A percentile compares a stretch with the other conserved stretches of the same genome.
Evolutionary conservation across 768 basidiomycete species (phyloP).

Genomic region (Phlebiopsis gigantea): DNA sequence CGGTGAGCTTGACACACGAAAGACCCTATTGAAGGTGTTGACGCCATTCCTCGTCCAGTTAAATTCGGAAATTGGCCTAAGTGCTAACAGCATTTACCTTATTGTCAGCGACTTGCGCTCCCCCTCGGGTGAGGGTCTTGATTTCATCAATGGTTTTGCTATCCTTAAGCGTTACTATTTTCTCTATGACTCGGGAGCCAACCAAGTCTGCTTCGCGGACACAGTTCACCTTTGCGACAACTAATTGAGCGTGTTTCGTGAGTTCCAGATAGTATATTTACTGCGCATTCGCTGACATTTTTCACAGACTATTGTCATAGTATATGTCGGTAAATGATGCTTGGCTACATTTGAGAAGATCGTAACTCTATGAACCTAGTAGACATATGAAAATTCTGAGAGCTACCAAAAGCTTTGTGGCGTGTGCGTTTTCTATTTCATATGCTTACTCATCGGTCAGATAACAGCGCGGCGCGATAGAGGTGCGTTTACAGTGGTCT

Average conservation of each 20-base stretch:
- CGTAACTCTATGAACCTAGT: too few species aligned
- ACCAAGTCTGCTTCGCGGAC: slow-evolving; percentile 47
- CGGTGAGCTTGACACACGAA: background rate
- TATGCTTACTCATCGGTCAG: too few species aligned
- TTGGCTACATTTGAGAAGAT: too few species aligned
- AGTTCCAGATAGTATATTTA: too few species aligned
- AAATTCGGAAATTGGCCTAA: slow-evolving; percentile 20
- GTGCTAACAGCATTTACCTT: slow-evolving; percentile 15
- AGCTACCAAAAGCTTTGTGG: too few species aligned
- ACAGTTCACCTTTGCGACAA: slow-evolving; percentile 39
- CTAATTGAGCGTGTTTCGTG: slow-evolving; percentile 28
- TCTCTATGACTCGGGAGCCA: slow-evolving; percentile 7
- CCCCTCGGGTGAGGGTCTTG: slow-evolving; percentile 8
- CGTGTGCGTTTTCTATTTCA: too few species aligned
- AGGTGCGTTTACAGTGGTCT: too few species aligned
- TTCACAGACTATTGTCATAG: too few species aligned
- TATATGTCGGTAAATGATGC: too few species aligned
- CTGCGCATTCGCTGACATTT: too few species aligned
- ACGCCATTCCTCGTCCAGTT: background rate
- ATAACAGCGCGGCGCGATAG: too few species aligned
- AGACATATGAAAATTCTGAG: too few species aligned
- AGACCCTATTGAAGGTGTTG: background rate
- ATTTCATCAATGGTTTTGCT: slow-evolving; percentile 10
- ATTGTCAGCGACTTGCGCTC: slow-evolving; percentile 7
- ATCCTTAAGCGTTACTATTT: slow-evolving; percentile 10